Evolutionary conservation across 495 filamentous ascomycete genomes (phyloP), one percentile per base, ranked within the genome.

Genomic region (Hypomontagnella submonticulosa): DNA sequence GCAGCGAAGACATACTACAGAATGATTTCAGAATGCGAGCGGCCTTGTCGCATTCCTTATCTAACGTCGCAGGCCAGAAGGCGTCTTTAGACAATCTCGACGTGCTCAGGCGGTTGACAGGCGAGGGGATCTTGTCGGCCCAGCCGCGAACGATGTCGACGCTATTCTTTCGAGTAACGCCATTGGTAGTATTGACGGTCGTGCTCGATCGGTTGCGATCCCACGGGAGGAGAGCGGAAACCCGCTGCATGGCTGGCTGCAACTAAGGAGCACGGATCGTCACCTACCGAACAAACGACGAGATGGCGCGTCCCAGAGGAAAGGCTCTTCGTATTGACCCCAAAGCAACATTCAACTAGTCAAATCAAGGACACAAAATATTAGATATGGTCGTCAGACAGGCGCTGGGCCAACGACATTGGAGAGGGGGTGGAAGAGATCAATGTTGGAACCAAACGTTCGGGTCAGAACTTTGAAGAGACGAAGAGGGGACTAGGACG

Each of bases 31-130:
- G 69, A 47, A 96, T 94, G 41, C 92, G 85, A 49, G 92, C 92
- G 15, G 91, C 91, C 78, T 95, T 94, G 74, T 96, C 91, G 79
- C 87, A 88, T 78, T 96, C 92, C 70, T 87, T 89, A 70, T 94
- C 92, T 43, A 95, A 79, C 2, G 85, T 86, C 61, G 89, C 87
- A 20, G 92, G 92, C 89, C 90, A 92, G 72, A 93, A 91, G 11
- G 87, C 86, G 64, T 95, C 91, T 48, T 72, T 71, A 44, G 75
- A 77, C 27, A 77, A 61, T 56, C 60, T 68, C 43, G 67, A 63
- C n/a, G 63, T 69, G 66, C 68, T 77, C 50, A 69, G 63, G 36
- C 75, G 73, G 54, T 68, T 76, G 43, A 71, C 69, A 23, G 77
- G 69, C 23, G 77, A 75, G 18, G 71, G 68, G 41, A 77, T 77